A percentile compares a stretch with the other conserved stretches of the same genome.
Evolutionary conservation across 331 rosid genomes (phyloP).

Genomic region (Cydonia oblonga): DNA sequence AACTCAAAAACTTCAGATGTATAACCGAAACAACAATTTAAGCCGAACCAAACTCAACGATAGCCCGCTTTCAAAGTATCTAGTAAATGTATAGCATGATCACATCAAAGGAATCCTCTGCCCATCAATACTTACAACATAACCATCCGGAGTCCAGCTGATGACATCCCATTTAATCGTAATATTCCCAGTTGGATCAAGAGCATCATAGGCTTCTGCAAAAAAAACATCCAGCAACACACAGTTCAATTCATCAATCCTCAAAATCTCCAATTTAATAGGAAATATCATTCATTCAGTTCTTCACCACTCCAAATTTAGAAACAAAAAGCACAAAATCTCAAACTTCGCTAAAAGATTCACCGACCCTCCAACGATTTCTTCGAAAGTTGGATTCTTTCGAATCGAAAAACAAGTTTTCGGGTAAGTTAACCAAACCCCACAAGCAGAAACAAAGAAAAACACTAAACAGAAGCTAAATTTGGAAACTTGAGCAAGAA

Average conservation of each 20-base stretch:
- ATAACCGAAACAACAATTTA: background rate
- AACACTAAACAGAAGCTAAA: constrained; percentile 1
- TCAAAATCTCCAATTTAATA: background rate
- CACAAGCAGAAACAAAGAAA: constrained; percentile 9
- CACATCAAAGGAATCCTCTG: background rate
- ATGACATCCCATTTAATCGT: constrained; percentile 91
- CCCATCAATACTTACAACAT: constrained; percentile 51
- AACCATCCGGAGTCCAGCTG: constrained; percentile 87
- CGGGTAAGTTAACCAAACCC: background rate
- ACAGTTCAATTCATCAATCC: constrained; percentile 15
- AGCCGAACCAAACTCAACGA: background rate
- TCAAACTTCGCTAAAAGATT: background rate
- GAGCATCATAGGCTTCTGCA: constrained; percentile 87
- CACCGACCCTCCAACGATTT: background rate
- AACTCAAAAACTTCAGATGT: background rate
- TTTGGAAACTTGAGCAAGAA: background rate
- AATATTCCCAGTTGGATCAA: constrained; percentile 84
- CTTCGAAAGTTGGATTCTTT: background rate
- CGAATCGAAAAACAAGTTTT: background rate
- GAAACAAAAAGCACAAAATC: background rate
- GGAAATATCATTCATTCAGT: background rate
- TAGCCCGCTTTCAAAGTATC: background rate
- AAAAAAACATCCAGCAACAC: constrained; percentile 15
- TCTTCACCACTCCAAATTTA: background rate
- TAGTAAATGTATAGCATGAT: background rate